Percentiles rank a stretch among this genome's conserved stretches.
These are phyloP conservation scores for Chionographis japonica DNA, from an alignment of 106 monocot genomes.

Conservation along the genomic window DNA sequence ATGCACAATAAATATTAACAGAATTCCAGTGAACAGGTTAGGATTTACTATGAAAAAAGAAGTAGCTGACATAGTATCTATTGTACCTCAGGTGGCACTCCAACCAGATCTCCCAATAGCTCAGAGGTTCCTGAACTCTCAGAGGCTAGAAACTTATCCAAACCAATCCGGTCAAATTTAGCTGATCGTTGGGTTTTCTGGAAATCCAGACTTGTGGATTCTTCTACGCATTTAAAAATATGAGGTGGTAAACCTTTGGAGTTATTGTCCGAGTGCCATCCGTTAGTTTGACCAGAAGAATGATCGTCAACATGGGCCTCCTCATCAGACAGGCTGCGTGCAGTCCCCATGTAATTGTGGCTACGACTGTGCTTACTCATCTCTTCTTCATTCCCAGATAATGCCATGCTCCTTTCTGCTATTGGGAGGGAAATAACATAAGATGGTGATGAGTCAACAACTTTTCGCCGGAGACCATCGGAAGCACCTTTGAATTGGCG, in stretches of 20 bases:
- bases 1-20: too few species aligned
- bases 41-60: neutral
- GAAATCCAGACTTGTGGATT: slow-evolving; percentile 28
- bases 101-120: slow-evolving; percentile 42
- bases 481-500: slow-evolving; percentile 94
- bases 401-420: slow-evolving; percentile 27
- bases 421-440: slow-evolving; percentile 24
- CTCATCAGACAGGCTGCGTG: slow-evolving; percentile 78
- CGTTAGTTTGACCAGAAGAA: slow-evolving; percentile 37
- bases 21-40: too few species aligned
- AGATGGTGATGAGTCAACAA: slow-evolving; percentile 58
- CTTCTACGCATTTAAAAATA: slow-evolving; percentile 31
- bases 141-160: slow-evolving; percentile 25
- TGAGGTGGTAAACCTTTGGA: slow-evolving; percentile 62
- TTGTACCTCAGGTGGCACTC: slow-evolving; percentile 90
- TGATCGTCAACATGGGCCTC: slow-evolving; percentile 58
- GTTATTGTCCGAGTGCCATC: slow-evolving; percentile 96
- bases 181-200: slow-evolving; percentile 27
- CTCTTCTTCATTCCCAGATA: slow-evolving; percentile 63
- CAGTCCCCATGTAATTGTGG: slow-evolving; percentile 38
- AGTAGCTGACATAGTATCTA: neutral
- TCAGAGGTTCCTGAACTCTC: slow-evolving; percentile 21
- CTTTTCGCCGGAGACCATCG: slow-evolving; percentile 62
- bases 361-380: slow-evolving; percentile 23
- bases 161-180: slow-evolving; percentile 19